A percentile compares a stretch with the other conserved stretches of the same genome.
These are phyloP conservation scores for Globisporangium lucens DNA, from an alignment of 352 stramenopile species.

Conservation along the genomic window DNA sequence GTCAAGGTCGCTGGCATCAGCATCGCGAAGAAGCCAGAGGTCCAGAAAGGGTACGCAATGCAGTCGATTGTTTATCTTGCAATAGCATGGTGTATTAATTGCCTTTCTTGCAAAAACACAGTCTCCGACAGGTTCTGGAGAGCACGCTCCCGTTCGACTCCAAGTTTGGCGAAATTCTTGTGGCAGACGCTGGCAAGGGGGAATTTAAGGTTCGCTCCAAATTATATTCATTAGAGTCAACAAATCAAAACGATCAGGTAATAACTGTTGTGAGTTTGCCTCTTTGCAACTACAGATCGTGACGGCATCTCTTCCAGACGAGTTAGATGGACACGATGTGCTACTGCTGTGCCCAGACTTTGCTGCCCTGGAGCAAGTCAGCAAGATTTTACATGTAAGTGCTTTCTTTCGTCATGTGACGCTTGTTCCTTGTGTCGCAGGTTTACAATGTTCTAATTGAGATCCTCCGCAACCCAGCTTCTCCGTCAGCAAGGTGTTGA, in stretches of 20 bases:
- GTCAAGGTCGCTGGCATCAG: slow-evolving; percentile 77
- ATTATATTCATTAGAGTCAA: not conserved
- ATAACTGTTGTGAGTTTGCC: not conserved
- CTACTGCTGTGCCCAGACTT: slow-evolving; percentile 70
- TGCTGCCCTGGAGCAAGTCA: slow-evolving; percentile 55
- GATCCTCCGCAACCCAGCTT: slow-evolving; percentile 28
- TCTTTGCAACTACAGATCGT: slow-evolving; percentile 26
- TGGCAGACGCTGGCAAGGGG: slow-evolving; percentile 41
- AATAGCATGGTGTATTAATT: not conserved
- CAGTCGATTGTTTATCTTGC: not conserved
- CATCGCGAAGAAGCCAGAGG: slow-evolving; percentile 42
- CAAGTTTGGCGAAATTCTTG: slow-evolving; percentile 55
- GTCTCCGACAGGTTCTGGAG: slow-evolving; percentile 50
- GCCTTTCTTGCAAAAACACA: slow-evolving; percentile 10
- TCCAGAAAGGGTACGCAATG: slow-evolving; percentile 41
- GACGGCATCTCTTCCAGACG: slow-evolving; percentile 50
- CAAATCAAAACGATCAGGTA: not conserved
- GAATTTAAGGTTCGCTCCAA: slow-evolving; percentile 33
- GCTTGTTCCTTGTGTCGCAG: not conserved
- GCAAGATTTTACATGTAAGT: slow-evolving; percentile 70
- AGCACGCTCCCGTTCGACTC: slow-evolving; percentile 65
- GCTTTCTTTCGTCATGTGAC: not conserved
- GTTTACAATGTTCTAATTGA: not conserved
- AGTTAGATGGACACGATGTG: slow-evolving; percentile 64
- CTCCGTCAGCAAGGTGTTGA: slow-evolving; percentile 69